phyloP scores from a whole-genome alignment of 2,329 filamentous ascomycete species.

The Graphilbum fragrans region DNA sequence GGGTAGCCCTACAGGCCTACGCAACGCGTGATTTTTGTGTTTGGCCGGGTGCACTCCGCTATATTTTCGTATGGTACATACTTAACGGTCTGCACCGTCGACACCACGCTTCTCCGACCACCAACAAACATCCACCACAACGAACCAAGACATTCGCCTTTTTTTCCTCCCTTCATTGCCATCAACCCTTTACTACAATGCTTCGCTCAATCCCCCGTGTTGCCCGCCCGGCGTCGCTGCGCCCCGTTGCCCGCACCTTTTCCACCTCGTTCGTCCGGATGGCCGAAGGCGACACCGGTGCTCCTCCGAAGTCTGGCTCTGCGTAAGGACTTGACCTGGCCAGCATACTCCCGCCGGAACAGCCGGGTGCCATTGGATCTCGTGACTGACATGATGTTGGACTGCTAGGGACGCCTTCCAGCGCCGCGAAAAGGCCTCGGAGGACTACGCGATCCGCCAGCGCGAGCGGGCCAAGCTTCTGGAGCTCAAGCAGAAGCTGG shows the following conservation, averaged over 20 bases:
- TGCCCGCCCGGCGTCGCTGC: slow-evolving; percentile 38
- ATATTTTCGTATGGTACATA: too few relatives aligned
- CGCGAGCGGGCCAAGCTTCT: slow-evolving; percentile 86
- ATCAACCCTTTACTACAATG: background rate
- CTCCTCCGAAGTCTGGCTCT: slow-evolving; percentile 38
- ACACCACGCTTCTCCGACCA: too few relatives aligned
- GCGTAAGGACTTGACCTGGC: slow-evolving; percentile 40
- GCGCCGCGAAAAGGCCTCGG: slow-evolving; percentile 77
- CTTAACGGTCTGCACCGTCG: too few relatives aligned
- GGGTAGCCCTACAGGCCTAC: too few relatives aligned
- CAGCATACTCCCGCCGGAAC: background rate
- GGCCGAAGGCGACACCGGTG: slow-evolving; percentile 58
- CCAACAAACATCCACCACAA: too few relatives aligned
- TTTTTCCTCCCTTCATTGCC: too few relatives aligned
- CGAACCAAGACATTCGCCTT: too few relatives aligned
- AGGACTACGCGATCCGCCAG: slow-evolving; percentile 74
- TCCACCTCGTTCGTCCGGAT: slow-evolving; percentile 51
- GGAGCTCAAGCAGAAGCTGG: slow-evolving; percentile 60
- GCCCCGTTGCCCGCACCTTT: slow-evolving; percentile 43
- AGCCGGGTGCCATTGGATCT: too few relatives aligned
- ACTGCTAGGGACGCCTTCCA: slow-evolving; percentile 71
- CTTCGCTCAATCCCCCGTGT: background rate
- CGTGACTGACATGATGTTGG: too few relatives aligned
- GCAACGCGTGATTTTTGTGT: too few relatives aligned
- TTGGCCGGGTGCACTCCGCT: too few relatives aligned